These are phyloP conservation scores for Sporopachydermia quercuum DNA, from an alignment of 805 yeast species.

Conservation along the genomic window DNA sequence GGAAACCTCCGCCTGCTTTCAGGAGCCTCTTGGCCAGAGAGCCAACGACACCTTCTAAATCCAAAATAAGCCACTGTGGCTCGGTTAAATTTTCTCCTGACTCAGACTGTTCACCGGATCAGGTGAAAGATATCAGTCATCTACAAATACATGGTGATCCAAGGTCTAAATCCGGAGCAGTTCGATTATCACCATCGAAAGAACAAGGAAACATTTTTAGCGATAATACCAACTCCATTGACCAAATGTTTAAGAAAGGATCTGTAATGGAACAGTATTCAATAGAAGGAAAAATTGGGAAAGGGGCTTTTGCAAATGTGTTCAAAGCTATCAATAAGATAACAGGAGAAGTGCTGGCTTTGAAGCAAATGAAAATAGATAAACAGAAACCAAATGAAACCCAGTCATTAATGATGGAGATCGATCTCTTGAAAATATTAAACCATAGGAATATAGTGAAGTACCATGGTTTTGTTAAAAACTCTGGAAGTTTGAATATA, in stretches of 20 bases:
- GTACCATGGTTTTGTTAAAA: constrained; percentile 52
- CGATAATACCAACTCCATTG: no score
- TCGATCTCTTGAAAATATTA: constrained; percentile 45
- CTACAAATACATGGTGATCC: no score
- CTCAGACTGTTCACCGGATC: no score
- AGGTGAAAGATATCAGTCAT: no score
- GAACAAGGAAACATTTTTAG: no score
- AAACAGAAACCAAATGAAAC: constrained; percentile 18
- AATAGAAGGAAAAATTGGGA: constrained; percentile 38
- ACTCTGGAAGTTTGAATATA: constrained; percentile 35
- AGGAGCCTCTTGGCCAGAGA: not conserved
- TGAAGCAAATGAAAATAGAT: constrained; percentile 57
- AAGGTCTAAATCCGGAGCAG: no score
- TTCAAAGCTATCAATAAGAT: constrained; percentile 55
- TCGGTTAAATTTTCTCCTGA: no score
- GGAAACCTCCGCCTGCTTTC: not conserved
- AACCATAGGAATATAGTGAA: constrained; percentile 55
- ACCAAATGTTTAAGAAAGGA: no score
- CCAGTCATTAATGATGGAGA: constrained; percentile 49
- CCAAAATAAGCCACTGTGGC: no score
- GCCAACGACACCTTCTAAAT: not conserved
- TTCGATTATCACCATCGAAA: no score
- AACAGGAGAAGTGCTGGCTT: constrained; percentile 60
- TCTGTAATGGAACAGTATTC: not conserved
- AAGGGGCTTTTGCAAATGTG: constrained; percentile 86